These are phyloP conservation scores for Cinnamomum micranthum DNA, from an alignment of 164 flowering plant species.

Conservation along the genomic window DNA sequence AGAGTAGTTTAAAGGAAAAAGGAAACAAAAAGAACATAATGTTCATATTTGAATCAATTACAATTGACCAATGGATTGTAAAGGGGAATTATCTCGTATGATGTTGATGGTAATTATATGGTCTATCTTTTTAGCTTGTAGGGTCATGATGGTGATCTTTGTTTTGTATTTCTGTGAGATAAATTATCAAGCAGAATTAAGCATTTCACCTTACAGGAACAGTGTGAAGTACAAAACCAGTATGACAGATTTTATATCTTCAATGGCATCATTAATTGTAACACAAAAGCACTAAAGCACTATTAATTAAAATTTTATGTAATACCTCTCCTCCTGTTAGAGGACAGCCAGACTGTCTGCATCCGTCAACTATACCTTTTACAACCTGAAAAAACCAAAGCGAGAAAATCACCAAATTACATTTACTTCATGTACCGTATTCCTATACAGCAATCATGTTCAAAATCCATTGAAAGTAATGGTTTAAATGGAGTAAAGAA, in stretches of 20 bases:
- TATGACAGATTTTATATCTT: too few relatives aligned
- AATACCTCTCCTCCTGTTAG: slow-evolving; percentile 96
- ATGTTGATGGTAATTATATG: too few relatives aligned
- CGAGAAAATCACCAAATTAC: background rate
- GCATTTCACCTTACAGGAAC: background rate
- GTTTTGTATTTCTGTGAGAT: too few relatives aligned
- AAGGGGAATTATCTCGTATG: too few relatives aligned
- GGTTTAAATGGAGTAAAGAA: background rate
- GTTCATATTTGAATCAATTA: background rate
- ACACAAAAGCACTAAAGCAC: slow-evolving; percentile 5
- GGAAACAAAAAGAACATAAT: too few relatives aligned
- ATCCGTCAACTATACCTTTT: slow-evolving; percentile 92
- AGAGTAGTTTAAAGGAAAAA: too few relatives aligned
- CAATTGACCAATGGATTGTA: too few relatives aligned
- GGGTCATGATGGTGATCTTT: too few relatives aligned
- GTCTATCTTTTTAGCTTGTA: too few relatives aligned
- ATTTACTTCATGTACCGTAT: background rate
- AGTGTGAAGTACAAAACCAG: too few relatives aligned
- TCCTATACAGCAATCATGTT: background rate
- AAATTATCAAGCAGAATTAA: too few relatives aligned
- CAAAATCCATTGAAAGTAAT: background rate
- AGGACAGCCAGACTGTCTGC: slow-evolving; percentile 75
- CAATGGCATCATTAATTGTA: background rate
- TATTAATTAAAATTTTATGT: background rate
- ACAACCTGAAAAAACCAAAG: slow-evolving; percentile 55